Evolutionary conservation across 2,329 filamentous ascomycete genomes (phyloP), one percentile per base, ranked within the genome.

Genomic region (Arthrobotrys megalospora): DNA sequence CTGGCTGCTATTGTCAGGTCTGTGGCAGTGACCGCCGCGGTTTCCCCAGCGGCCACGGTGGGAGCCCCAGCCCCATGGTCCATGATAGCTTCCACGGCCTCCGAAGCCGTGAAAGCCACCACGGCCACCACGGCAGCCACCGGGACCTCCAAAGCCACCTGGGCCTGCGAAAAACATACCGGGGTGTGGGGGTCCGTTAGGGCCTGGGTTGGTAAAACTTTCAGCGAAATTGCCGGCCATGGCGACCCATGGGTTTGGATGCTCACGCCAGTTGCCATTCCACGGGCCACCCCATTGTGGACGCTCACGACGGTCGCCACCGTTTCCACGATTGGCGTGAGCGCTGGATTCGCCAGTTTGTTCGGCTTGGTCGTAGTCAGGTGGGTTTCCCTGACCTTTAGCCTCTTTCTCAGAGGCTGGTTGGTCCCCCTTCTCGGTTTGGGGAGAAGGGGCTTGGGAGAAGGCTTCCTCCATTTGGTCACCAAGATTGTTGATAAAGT

Each of bases 401-500:
- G 50, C 62, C 34, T 60, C 60, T 28, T 66, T 66, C 41, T 65
- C 60, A 47, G 58, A 69, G 66, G 65, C 19, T 5, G 36, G 2
- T 53, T 60, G 55, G 12, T 75, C 65, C 47, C 70, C 70, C 19
- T 66, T 79, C 76, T 73, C 76, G 41, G 66, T 75, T 16, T 62
- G 63, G 34, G 53, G 38, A 43, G 73, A 52, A 10, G 53, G 6
- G 24, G 75, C 60, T 38, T 55, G 50, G 62, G 75, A 72, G 62
- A 78, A 78, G 36, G 38, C 76, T 60, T 79, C 69, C 43, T 79
- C 64, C 69, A 75, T 79, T 52, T 79, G 76, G 58, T 79, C 76
- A 64, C 76, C 76, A 63, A 79, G 76, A 69, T 66, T 75, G 55
- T 60, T 75, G 63, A 79, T 79, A 64, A 79, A 79, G 16, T 79